These are phyloP conservation scores for Avena insularis DNA, from an alignment of 176 grass and related monocot genomes.

Conservation along the genomic window DNA sequence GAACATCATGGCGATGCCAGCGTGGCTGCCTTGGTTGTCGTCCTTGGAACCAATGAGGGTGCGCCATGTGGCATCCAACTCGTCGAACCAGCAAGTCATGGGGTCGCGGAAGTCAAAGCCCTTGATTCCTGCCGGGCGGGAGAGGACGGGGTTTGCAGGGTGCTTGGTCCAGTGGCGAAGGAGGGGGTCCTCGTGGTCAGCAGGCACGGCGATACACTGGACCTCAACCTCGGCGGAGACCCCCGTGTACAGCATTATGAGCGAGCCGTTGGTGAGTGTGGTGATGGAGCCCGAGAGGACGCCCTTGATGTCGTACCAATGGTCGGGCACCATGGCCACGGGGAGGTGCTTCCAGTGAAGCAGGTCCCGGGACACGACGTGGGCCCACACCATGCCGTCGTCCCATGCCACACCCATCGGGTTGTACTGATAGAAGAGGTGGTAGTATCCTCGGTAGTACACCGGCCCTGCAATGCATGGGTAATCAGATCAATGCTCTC, in stretches of 20 bases:
- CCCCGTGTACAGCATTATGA: background rate
- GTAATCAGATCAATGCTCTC: background rate
- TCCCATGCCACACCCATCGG: background rate
- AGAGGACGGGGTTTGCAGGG: background rate
- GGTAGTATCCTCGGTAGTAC: background rate
- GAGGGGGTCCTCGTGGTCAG: background rate
- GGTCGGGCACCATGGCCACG: background rate
- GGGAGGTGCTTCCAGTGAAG: background rate
- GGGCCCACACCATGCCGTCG: background rate
- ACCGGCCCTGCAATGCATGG: background rate
- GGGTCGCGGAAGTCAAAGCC: constrained; percentile 10
- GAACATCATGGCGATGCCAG: background rate
- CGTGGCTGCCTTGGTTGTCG: background rate
- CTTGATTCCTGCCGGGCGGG: background rate
- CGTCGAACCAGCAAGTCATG: background rate
- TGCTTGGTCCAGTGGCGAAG: constrained; percentile 25
- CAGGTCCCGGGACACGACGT: background rate
- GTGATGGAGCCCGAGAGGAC: background rate
- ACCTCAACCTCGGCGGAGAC: background rate
- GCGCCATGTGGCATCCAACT: background rate
- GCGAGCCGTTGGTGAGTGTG: background rate
- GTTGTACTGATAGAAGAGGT: constrained; percentile 8
- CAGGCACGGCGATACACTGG: background rate
- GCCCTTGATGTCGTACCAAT: background rate
- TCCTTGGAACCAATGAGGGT: constrained; percentile 19